phyloP scores from a whole-genome alignment of 2,329 filamentous ascomycete species.

The Trichoderma sp. region DNA sequence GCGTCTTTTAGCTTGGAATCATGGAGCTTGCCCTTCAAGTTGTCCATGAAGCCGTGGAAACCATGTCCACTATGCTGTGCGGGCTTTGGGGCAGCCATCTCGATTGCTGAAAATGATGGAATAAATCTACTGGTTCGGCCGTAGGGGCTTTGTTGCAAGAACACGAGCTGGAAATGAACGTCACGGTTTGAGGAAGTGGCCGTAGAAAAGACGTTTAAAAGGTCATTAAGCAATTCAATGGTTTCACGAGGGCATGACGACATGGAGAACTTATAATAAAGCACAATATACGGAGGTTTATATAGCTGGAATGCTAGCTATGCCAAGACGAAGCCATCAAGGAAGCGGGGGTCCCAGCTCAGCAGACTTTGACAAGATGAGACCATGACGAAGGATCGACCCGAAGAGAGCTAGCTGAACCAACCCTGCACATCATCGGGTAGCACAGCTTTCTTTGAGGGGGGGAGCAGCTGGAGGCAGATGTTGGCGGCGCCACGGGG shows the following conservation, averaged over 20 bases:
- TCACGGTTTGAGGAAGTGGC: neutral
- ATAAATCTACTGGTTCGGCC: neutral
- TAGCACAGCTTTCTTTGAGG: neutral
- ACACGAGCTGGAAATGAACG: neutral
- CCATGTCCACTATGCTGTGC: constrained; percentile 25
- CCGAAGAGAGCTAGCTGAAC: constrained; percentile 13
- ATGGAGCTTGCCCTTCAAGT: constrained; percentile 56
- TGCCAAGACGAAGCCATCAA: constrained; percentile 29
- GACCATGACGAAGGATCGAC: constrained; percentile 18
- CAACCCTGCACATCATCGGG: neutral
- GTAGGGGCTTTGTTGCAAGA: neutral
- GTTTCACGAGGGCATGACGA: neutral
- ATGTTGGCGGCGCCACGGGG: constrained; percentile 16
- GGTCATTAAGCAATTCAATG: neutral
- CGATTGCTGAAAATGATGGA: neutral
- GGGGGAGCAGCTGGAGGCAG: neutral
- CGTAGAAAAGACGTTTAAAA: neutral
- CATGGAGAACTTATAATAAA: neutral
- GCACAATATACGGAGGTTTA: neutral
- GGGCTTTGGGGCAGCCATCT: neutral
- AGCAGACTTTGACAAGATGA: constrained; percentile 4
- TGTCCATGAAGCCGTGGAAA: constrained; percentile 41
- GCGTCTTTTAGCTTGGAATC: constrained; percentile 54
- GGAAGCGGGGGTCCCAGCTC: constrained; percentile 9
- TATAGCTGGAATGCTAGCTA: neutral